Evolutionary conservation across 2,329 filamentous ascomycete species (phyloP).

Genomic region (Fonsecaea erecta): DNA sequence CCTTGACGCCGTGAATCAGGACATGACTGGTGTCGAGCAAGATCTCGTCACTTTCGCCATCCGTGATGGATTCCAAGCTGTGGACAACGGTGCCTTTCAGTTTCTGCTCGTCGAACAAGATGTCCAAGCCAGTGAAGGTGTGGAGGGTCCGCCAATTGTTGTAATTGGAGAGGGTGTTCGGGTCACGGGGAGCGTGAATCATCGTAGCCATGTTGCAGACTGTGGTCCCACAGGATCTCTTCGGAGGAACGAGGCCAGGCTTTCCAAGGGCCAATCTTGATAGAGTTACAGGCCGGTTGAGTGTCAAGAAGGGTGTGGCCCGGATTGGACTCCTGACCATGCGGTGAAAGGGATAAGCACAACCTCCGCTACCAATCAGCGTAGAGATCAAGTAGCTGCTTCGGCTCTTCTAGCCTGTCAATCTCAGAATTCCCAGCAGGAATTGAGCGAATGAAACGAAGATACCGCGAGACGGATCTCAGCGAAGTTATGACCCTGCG

Average conservation of each 20-base stretch:
- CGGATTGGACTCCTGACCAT: constrained; percentile 14
- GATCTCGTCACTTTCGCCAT: constrained; percentile 74
- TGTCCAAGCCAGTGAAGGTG: constrained; percentile 77
- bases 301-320: constrained; percentile 1
- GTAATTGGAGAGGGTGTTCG: constrained; percentile 91
- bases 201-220: constrained; percentile 42
- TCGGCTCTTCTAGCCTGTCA: neutral
- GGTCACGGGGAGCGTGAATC: constrained; percentile 67
- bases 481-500: neutral
- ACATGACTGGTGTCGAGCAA: constrained; percentile 88
- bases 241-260: neutral
- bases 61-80: constrained; percentile 75
- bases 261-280: neutral
- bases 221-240: constrained; percentile 7
- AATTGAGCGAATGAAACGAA: neutral
- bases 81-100: constrained; percentile 78
- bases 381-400: neutral
- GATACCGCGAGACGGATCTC: neutral
- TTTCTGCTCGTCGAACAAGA: constrained; percentile 80
- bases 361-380: neutral
- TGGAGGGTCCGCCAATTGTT: constrained; percentile 83
- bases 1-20: constrained; percentile 70
- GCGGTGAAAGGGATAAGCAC: neutral
- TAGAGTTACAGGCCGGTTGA: constrained; percentile 2
- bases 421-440: neutral